Conservation (phyloP, 176 grass and related monocot genomes). For the Areca catechu region DNA sequence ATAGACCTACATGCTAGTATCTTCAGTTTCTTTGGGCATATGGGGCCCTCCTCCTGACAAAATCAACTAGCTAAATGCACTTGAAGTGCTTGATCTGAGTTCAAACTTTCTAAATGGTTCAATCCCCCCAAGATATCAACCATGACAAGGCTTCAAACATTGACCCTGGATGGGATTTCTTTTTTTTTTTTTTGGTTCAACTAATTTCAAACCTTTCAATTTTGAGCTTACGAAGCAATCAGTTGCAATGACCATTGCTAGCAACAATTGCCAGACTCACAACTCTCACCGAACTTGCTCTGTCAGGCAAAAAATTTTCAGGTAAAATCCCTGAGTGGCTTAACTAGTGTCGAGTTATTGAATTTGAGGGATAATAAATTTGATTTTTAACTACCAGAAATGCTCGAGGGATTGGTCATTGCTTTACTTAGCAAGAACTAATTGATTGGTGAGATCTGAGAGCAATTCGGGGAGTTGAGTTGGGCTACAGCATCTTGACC, state of each 20-base stretch:
- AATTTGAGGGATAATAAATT: conserved; percentile 82
- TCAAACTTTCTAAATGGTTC: conserved; percentile 82
- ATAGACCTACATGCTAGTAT: too few relatives aligned
- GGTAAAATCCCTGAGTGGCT: conserved; percentile 47
- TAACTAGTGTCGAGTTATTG: conserved; percentile 70
- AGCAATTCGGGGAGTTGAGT: conserved; percentile 49
- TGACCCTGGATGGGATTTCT: conserved; percentile 65
- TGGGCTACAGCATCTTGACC: conserved; percentile 80
- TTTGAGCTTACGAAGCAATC: conserved; percentile 59
- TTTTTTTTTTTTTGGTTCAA: conserved; percentile 77
- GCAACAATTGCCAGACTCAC: conserved; percentile 45
- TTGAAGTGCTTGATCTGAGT: conserved; percentile 86
- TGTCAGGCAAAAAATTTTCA: conserved; percentile 61
- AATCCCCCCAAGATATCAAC: conserved; percentile 67
- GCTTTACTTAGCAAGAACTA: conserved; percentile 86
- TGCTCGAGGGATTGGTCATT: conserved; percentile 63
- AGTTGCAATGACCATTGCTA: conserved; percentile 48
- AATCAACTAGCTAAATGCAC: conserved; percentile 66
- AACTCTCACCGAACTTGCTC: conserved; percentile 54
- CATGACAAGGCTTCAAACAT: conserved; percentile 54
- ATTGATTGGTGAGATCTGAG: conserved; percentile 60
- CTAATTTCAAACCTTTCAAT: conserved; percentile 65
- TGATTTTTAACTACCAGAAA: conserved; percentile 44
- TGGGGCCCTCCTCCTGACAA: conserved; percentile 85
- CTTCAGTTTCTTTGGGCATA: conserved; percentile 84